Conservation (phyloP, 805 yeast genomes). For the Kuraishia borneana region DNA sequence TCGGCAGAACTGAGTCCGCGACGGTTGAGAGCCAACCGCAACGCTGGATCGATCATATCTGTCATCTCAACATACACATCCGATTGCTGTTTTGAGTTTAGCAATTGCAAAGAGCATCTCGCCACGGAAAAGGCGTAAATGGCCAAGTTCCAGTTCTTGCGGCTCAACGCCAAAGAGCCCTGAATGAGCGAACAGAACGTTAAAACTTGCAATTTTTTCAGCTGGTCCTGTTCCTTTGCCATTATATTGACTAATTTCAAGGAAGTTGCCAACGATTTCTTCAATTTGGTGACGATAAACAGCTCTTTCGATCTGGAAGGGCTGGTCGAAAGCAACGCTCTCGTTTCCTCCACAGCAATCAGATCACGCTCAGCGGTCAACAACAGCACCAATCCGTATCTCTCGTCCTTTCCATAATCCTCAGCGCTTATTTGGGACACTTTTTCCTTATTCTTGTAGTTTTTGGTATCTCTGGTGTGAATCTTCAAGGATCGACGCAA, state of each 20-base stretch:
- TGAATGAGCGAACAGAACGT: conserved; percentile 23
- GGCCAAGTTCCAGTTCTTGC: conserved; percentile 45
- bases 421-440: conserved; percentile 32
- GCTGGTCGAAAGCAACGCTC: conserved; percentile 40
- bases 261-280: conserved; percentile 41
- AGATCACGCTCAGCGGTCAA: conserved; percentile 70
- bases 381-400: conserved; percentile 49
- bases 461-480: conserved; percentile 56
- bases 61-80: conserved; percentile 43
- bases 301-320: conserved; percentile 34
- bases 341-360: conserved; percentile 56
- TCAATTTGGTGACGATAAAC: conserved; percentile 54
- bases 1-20: conserved; percentile 26
- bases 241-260: conserved; percentile 30
- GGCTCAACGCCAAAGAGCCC: conserved; percentile 33
- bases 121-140: conserved; percentile 45
- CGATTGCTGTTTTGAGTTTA: conserved; percentile 20
- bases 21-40: conserved; percentile 21
- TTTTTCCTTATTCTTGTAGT: conserved; percentile 39
- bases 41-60: conserved; percentile 58
- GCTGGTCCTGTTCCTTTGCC: conserved; percentile 24
- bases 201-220: conserved; percentile 21
- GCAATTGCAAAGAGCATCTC: conserved; percentile 46
- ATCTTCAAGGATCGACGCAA: conserved; percentile 56
- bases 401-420: conserved; percentile 37